These are phyloP conservation scores for Alternaria viburni DNA, from an alignment of 2,329 filamentous ascomycete genomes.

Conservation along the genomic window DNA sequence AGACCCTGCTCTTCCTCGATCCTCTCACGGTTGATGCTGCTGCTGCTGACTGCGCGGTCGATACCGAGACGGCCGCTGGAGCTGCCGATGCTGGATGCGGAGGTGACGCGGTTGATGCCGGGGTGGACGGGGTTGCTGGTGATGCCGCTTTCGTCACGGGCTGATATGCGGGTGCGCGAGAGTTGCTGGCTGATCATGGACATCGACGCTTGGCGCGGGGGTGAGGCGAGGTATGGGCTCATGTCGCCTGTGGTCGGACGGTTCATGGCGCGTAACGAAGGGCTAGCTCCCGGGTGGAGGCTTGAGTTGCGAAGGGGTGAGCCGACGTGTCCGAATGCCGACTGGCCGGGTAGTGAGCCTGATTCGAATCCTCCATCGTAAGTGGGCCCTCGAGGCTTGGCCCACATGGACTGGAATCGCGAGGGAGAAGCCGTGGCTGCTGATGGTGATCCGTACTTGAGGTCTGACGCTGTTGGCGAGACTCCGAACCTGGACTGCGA, in stretches of 20 bases:
- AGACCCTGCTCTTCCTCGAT: constrained; percentile 53
- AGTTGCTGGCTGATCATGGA: constrained; percentile 67
- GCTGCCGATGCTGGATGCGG: constrained; percentile 40
- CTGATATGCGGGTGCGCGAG: constrained; percentile 52
- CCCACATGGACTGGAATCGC: constrained; percentile 65
- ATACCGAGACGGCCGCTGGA: constrained; percentile 40
- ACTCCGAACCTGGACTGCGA: constrained; percentile 60
- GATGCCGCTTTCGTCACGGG: constrained; percentile 36
- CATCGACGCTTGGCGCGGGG: constrained; percentile 64
- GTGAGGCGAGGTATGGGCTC: constrained; percentile 60
- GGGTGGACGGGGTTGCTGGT: constrained; percentile 61
- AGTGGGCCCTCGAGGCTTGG: constrained; percentile 54
- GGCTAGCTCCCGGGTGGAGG: constrained; percentile 57
- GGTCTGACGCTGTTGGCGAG: constrained; percentile 52
- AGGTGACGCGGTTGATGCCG: constrained; percentile 64
- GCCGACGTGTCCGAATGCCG: constrained; percentile 66
- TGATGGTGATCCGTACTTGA: constrained; percentile 59
- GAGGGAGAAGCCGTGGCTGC: constrained; percentile 63
- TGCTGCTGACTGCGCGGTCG: constrained; percentile 50
- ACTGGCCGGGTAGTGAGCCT: constrained; percentile 46
- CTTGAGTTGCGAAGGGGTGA: constrained; percentile 70
- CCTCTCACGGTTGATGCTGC: constrained; percentile 48
- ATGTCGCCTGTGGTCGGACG: constrained; percentile 56
- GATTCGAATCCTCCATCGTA: constrained; percentile 55
- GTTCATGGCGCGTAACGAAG: constrained; percentile 59